These are phyloP conservation scores for Lindgomyces ingoldianus DNA, from an alignment of 495 filamentous ascomycete genomes.

Conservation along the genomic window DNA sequence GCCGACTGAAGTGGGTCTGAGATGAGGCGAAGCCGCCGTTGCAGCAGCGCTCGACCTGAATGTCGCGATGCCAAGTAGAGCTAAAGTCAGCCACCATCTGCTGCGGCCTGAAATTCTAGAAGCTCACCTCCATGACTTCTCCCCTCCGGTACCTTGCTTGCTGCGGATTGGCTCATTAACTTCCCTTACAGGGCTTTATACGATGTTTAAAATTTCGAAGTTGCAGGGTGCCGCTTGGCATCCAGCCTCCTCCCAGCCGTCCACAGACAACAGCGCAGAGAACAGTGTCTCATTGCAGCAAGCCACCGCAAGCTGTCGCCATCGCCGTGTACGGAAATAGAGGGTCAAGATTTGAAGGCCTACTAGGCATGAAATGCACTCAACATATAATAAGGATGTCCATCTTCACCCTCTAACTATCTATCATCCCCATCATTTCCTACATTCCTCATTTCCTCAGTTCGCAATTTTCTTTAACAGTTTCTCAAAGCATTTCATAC, in stretches of 20 bases:
- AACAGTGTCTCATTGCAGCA: neutral
- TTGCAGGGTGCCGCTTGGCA: neutral
- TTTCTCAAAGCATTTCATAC: neutral
- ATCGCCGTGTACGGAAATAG: neutral
- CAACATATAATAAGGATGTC: neutral
- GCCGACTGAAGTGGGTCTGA: too few relatives aligned
- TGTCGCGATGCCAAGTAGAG: neutral
- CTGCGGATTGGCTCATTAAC: neutral
- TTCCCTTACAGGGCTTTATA: neutral
- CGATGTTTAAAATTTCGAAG: neutral
- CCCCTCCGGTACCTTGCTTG: neutral
- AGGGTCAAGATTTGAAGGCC: neutral
- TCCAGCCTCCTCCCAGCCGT: neutral
- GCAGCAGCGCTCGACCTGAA: too few relatives aligned
- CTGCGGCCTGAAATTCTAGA: neutral
- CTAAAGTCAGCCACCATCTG: neutral
- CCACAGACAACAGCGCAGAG: neutral
- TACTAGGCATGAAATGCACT: neutral
- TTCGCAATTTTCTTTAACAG: neutral
- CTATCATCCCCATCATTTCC: neutral
- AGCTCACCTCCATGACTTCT: neutral
- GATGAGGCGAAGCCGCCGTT: too few relatives aligned
- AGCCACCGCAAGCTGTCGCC: slow-evolving; percentile 6
- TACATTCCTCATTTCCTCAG: neutral
- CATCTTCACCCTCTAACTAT: neutral